phyloP scores from a whole-genome alignment of 768 basidiomycete species.

The Boletus pseudo-olivaceus region DNA sequence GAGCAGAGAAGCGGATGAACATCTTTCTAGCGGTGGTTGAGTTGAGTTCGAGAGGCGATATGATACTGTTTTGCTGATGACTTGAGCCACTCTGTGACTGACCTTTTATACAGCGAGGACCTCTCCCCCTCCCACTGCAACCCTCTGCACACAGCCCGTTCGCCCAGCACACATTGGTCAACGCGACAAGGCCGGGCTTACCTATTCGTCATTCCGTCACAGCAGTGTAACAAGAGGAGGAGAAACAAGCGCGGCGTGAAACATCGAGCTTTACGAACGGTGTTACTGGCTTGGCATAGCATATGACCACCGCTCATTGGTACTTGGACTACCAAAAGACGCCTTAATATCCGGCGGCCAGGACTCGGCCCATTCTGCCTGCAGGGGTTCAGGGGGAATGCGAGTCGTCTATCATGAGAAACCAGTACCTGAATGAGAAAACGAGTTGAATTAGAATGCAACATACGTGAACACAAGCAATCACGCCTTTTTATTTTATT shows the following conservation, averaged over 20 bases:
- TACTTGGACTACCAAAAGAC: background rate
- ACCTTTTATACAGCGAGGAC: conserved; percentile 10
- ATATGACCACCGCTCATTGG: background rate
- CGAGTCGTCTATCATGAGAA: too few relatives aligned
- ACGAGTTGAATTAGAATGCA: too few relatives aligned
- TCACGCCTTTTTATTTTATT: too few relatives aligned
- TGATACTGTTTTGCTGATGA: background rate
- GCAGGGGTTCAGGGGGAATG: background rate
- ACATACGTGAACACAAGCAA: too few relatives aligned
- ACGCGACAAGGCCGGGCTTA: background rate
- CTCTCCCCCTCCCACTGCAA: background rate
- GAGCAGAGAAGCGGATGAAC: conserved; percentile 3
- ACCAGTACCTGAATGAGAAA: too few relatives aligned
- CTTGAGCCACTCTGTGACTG: background rate
- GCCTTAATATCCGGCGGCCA: too few relatives aligned
- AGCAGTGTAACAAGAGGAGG: background rate
- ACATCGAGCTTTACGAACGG: background rate
- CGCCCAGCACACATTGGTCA: background rate
- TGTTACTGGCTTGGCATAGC: background rate
- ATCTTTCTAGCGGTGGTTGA: background rate
- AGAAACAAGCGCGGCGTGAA: background rate
- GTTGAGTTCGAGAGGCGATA: background rate
- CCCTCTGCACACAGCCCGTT: background rate
- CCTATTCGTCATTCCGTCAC: background rate
- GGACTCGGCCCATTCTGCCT: background rate